Conservation (phyloP, 768 basidiomycete genomes). For the Tubosaeta sp. region DNA sequence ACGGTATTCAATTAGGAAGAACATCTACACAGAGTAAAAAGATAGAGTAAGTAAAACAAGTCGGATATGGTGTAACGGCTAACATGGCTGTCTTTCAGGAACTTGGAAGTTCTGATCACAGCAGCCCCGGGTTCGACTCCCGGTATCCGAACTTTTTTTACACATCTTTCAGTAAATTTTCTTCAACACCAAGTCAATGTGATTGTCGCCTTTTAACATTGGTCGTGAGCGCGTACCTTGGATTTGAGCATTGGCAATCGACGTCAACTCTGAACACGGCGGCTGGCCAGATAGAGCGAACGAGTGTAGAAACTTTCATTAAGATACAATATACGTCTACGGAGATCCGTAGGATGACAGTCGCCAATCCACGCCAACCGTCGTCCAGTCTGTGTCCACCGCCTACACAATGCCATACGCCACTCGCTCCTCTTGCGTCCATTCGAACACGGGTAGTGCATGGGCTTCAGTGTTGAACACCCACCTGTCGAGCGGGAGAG, state of each 20-base stretch:
- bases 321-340: not conserved
- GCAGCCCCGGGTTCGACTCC: slow-evolving; percentile 35
- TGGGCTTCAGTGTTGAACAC: slow-evolving; percentile 73
- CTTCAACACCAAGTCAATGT: not conserved
- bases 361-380: not conserved
- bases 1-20: not conserved
- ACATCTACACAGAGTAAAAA: not conserved
- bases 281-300: not conserved
- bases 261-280: too few relatives aligned
- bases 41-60: not conserved
- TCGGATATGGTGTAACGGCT: slow-evolving; percentile 36
- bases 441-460: slow-evolving; percentile 68
- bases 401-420: slow-evolving; percentile 30
- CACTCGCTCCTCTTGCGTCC: slow-evolving; percentile 51
- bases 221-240: not conserved
- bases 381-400: not conserved
- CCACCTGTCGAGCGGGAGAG: slow-evolving; percentile 49
- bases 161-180: not conserved
- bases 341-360: not conserved
- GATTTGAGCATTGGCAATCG: too few relatives aligned
- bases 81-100: slow-evolving; percentile 34
- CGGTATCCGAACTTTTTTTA: slow-evolving; percentile 32
- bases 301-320: not conserved
- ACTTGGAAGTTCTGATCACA: slow-evolving; percentile 17
- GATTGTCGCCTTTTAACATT: too few relatives aligned